Base-by-base conservation (phyloP, 345 rosid genomes). In the Acer yangbiense region DNA sequence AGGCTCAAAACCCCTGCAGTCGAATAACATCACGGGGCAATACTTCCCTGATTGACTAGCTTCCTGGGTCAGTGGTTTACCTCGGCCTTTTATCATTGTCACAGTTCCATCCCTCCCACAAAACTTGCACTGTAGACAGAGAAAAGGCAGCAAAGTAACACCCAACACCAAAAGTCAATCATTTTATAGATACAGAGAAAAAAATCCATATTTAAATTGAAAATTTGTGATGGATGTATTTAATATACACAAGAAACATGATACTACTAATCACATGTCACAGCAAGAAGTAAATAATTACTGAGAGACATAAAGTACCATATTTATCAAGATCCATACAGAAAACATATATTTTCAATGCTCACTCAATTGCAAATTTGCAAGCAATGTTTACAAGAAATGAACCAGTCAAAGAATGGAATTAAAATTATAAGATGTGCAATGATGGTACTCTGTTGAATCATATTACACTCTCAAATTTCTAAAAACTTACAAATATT, bases 1-100 rank as follows among this genome's bases (percentile, higher is more conserved):
- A 57, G 95, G 98, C 79, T 95, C 98, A 69, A 84, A 93, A 55
- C 98, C 98, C 41, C 98, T 87, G 80, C 89, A 95, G 55, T 95
- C 96, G 68, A 95, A 92, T 57, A 87, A 79, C 98, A 95, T 95
- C 85, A 95, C 41, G 23, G 95, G 97, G 55, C 87, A 86, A 84
- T 72, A 89, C n/a, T 78, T 82, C 72, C 95, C 97, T 18, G 81
- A 81, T 72, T 95, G 89, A 44, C 90, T 83, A 71, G 76, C 78
- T 82, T 88, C 88, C 57, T 29, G 83, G 67, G 90, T 92, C 69
- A 93, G 79, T 71, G 97, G 94, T 54, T 82, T 77, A 27, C 97
- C 97, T 76, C 78, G 84, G 20, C 97, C 92, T 0, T 91, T 87
- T 76, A 89, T 85, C 98, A 95, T 90, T 6, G 91, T 85, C 66